Conservation (phyloP, 768 basidiomycete genomes). For the Russula sp. region DNA sequence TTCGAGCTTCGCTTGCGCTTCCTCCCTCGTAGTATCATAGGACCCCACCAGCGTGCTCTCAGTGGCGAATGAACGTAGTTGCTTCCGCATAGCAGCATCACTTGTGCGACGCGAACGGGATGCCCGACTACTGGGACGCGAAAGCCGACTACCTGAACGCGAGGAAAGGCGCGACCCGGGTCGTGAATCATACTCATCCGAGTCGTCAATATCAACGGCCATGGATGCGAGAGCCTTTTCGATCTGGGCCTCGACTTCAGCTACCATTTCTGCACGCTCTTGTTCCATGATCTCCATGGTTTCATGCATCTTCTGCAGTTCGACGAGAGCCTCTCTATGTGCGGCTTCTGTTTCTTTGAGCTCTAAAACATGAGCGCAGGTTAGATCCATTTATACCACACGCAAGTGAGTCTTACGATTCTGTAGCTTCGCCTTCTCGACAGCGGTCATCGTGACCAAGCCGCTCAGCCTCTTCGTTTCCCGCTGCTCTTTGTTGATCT, state of each 20-base stretch:
- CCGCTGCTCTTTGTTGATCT: conserved; percentile 86
- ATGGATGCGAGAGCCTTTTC: conserved; percentile 80
- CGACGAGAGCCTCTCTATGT: conserved; percentile 71
- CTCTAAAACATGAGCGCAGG: conserved; percentile 38
- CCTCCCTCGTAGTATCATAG: conserved; percentile 34
- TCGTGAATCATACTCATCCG: conserved; percentile 65
- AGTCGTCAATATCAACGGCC: conserved; percentile 73
- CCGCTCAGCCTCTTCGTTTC: conserved; percentile 83
- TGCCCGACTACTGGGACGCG: conserved; percentile 43
- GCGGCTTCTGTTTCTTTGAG: conserved; percentile 75
- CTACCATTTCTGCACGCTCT: conserved; percentile 83
- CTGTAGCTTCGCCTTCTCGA: conserved; percentile 73
- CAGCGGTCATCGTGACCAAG: conserved; percentile 65
- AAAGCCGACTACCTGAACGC: conserved; percentile 10
- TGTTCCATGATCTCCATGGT: conserved; percentile 84
- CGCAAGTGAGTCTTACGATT: conserved; percentile 45
- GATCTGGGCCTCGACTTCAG: conserved; percentile 90
- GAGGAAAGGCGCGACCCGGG: conserved; percentile 29
- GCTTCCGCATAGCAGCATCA: conserved; percentile 45
- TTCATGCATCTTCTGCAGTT: conserved; percentile 76
- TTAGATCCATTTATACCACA: background rate
- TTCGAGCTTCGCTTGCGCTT: conserved; percentile 43
- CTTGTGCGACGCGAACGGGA: conserved; percentile 53
- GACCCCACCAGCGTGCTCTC: conserved; percentile 75
- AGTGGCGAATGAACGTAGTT: conserved; percentile 65